Conservation (phyloP, 495 filamentous ascomycete genomes). For the Penicillium maclennaniae region DNA sequence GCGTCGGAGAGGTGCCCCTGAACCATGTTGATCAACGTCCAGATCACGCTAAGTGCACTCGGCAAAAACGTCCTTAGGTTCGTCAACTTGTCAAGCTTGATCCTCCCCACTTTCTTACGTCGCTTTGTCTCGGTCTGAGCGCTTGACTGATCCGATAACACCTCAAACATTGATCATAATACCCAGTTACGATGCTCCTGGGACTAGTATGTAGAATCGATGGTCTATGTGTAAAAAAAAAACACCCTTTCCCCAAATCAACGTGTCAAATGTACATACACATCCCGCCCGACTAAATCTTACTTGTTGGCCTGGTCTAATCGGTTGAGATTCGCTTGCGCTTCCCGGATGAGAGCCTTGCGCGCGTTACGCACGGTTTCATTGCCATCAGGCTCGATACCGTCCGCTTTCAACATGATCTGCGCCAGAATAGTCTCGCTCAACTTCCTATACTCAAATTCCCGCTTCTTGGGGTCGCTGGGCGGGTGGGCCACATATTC, state of each 20-base stretch:
- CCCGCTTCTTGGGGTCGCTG: slow-evolving; percentile 61
- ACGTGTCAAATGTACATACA: background rate
- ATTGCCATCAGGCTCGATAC: slow-evolving; percentile 69
- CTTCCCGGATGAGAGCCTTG: slow-evolving; percentile 71
- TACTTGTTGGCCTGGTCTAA: slow-evolving; percentile 50
- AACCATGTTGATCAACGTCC: slow-evolving; percentile 2
- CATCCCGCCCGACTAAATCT: background rate
- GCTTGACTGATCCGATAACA: slow-evolving; percentile 1
- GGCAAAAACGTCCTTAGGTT: background rate
- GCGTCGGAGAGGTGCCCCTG: slow-evolving; percentile 4
- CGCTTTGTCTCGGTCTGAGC: background rate
- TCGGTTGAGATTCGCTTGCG: slow-evolving; percentile 59
- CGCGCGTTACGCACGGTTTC: slow-evolving; percentile 59
- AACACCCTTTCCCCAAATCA: slow-evolving; percentile 1
- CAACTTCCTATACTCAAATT: slow-evolving; percentile 74
- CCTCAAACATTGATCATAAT: background rate
- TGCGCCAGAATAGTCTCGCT: slow-evolving; percentile 82
- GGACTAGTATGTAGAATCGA: slow-evolving; percentile 1
- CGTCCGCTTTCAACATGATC: slow-evolving; percentile 80
- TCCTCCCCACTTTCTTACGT: background rate
- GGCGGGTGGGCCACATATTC: slow-evolving; percentile 65
- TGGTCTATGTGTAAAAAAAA: slow-evolving; percentile 17
- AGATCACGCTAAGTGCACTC: background rate
- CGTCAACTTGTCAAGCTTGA: background rate
- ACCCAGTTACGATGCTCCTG: background rate